Base-by-base conservation (phyloP, 2,329 filamentous ascomycete species). In the Sclerotinia minor region DNA sequence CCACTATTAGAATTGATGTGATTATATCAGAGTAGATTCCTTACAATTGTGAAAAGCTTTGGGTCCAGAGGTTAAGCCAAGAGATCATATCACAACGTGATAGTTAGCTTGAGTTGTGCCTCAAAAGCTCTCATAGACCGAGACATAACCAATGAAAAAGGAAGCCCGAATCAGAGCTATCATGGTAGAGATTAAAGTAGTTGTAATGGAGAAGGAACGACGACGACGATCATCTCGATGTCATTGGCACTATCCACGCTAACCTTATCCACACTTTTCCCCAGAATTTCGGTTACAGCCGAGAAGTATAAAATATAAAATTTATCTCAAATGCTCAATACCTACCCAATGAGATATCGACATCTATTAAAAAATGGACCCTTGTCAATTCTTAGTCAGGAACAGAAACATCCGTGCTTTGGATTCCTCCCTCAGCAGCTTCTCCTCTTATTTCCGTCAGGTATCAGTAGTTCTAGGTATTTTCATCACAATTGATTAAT, bases 371-470 rank as follows among this genome's bases (percentile, higher is more conserved):
- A n/a, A 44, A 17, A 44, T 29, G 5, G 9, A 11, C n/a, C 19
- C 26, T 17, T 35, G 50, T 35, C 32, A 49, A 2, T 58, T 47
- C 50, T 58, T 65, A 63, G 59, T 63, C 59, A 63, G 59, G 59
- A 63, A 63, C 59, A 15, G 26, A 19, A 19, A 24, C n/a, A 49
- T 53, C 38, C 52, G 38, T 65, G 63, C 50, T 38, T 19, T 35
- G 21, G 13, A 57, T 24, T n/a, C 38, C 45, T 53, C 15, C 50
- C 63, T 49, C 58, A 47, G 26, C 38, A 47, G 13, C 35, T 38
- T 9, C 35, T 41, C 21, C 21, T 26, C 35, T 50, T 35, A 57
- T 38, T 38, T 3, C 11, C 1, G 0, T 15, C 13, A 15, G 13
- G 38, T 41, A 41, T 3, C 38, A 3, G 38, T 41, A 41, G 38